Conservation (phyloP, 305 asterid genomes). For the Ajuga reptans region DNA sequence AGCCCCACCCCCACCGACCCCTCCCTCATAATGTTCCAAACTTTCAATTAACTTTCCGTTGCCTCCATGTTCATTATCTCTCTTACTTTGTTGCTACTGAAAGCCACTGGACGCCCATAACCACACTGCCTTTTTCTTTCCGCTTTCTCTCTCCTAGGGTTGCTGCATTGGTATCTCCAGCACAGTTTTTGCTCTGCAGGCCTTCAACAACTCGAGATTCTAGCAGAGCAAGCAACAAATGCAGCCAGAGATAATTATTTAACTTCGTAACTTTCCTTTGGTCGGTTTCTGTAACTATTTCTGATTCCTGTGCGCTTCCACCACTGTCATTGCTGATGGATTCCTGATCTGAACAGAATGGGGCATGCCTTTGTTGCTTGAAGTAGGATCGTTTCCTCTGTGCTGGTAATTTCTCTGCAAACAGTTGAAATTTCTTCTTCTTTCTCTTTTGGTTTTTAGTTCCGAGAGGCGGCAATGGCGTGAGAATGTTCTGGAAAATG, state of each 20-base stretch:
- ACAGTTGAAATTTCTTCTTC: neutral
- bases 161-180: conserved; percentile 30
- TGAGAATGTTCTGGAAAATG: neutral
- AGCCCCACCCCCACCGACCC: conserved; percentile 7
- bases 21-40: conserved; percentile 7
- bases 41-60: conserved; percentile 23
- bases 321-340: conserved; percentile 14
- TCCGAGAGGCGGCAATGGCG: neutral
- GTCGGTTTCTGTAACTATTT: neutral
- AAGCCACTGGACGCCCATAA: conserved; percentile 26
- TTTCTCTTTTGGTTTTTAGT: neutral
- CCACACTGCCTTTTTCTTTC: conserved; percentile 2
- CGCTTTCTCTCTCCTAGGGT: conserved; percentile 31
- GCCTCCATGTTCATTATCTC: conserved; percentile 19
- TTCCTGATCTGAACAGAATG: conserved; percentile 16
- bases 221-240: conserved; percentile 8
- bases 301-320: neutral
- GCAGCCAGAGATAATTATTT: neutral
- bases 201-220: conserved; percentile 6
- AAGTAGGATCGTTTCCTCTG: conserved; percentile 4
- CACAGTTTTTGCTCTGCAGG: neutral
- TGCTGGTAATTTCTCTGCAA: neutral
- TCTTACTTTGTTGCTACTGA: conserved; percentile 38
- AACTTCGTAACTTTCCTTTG: neutral
- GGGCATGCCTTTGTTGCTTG: conserved; percentile 8